Evolutionary conservation across 352 stramenopile species (phyloP).

Genomic region (Aphanomyces invadans): DNA sequence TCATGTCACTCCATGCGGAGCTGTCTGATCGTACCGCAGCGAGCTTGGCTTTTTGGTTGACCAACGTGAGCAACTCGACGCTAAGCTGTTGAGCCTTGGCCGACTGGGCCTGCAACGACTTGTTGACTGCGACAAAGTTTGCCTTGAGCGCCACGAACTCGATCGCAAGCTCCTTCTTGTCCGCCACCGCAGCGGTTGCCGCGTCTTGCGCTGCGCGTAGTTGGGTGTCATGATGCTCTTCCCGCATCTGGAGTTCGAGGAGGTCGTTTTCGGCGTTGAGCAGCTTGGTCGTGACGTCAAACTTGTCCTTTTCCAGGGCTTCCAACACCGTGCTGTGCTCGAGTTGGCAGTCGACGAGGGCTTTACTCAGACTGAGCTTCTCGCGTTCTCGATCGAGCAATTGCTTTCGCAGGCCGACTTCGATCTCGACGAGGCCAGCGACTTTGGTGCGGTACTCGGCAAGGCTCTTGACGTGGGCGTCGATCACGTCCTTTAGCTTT

Average conservation of each 20-base stretch:
- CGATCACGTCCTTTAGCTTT: slow-evolving; percentile 43
- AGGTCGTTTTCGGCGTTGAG: slow-evolving; percentile 53
- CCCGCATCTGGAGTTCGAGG: slow-evolving; percentile 44
- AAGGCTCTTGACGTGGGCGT: slow-evolving; percentile 31
- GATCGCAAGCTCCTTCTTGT: slow-evolving; percentile 24
- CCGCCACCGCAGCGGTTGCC: background rate
- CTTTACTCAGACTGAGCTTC: slow-evolving; percentile 56
- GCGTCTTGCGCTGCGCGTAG: background rate
- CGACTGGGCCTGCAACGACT: slow-evolving; percentile 29
- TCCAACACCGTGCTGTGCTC: slow-evolving; percentile 38
- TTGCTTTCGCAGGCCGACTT: slow-evolving; percentile 49
- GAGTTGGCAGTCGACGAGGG: slow-evolving; percentile 57
- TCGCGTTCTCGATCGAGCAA: slow-evolving; percentile 55
- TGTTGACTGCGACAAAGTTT: slow-evolving; percentile 29
- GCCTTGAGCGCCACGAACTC: slow-evolving; percentile 26
- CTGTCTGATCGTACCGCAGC: background rate
- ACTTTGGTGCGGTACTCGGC: slow-evolving; percentile 50
- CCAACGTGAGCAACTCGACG: slow-evolving; percentile 52
- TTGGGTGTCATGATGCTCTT: slow-evolving; percentile 4
- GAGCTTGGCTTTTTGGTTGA: slow-evolving; percentile 57
- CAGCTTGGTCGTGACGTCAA: slow-evolving; percentile 54
- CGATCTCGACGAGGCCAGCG: slow-evolving; percentile 51
- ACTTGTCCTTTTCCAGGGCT: slow-evolving; percentile 48
- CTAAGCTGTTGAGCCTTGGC: slow-evolving; percentile 67
- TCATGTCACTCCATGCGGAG: background rate